Conservation (phyloP, 2,329 filamentous ascomycete species). For the Microcyclospora tardicrescens region DNA sequence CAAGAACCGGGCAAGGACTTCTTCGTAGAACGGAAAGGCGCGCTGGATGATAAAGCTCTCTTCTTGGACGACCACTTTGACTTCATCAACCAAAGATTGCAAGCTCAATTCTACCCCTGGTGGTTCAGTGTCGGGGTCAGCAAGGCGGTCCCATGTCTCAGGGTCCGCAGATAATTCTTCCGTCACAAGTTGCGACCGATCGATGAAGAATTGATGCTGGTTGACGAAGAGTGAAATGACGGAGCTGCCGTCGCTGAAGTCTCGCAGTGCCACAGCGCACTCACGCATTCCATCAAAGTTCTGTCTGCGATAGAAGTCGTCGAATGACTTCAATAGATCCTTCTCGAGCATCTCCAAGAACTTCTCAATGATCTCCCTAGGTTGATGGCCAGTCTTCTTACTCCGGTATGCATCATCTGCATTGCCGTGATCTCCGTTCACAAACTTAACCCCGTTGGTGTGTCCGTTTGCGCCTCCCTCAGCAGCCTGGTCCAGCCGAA, state of each 20-base stretch:
- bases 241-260: slow-evolving; percentile 91
- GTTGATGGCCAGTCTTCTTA: slow-evolving; percentile 32
- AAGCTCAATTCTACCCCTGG: slow-evolving; percentile 84
- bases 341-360: slow-evolving; percentile 94
- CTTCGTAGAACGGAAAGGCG: slow-evolving; percentile 92
- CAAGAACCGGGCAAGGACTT: slow-evolving; percentile 82
- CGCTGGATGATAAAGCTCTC: slow-evolving; percentile 94
- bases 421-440: slow-evolving; percentile 39
- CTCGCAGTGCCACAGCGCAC: slow-evolving; percentile 81
- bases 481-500: slow-evolving; percentile 64
- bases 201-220: slow-evolving; percentile 98
- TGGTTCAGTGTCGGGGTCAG: slow-evolving; percentile 85
- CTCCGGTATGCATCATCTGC: slow-evolving; percentile 36
- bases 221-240: slow-evolving; percentile 96
- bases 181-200: slow-evolving; percentile 77
- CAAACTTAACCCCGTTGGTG: slow-evolving; percentile 18
- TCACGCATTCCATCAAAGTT: slow-evolving; percentile 98
- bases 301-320: slow-evolving; percentile 87
- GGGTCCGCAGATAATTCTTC: slow-evolving; percentile 68
- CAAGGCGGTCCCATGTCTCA: slow-evolving; percentile 74
- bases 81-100: slow-evolving; percentile 85
- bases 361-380: slow-evolving; percentile 80
- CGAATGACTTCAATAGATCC: slow-evolving; percentile 88
- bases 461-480: slow-evolving; percentile 16
- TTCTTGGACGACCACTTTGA: slow-evolving; percentile 89